Evolutionary conservation across 2,329 filamentous ascomycete species (phyloP).

Genomic region (Botryotinia narcissicola): DNA sequence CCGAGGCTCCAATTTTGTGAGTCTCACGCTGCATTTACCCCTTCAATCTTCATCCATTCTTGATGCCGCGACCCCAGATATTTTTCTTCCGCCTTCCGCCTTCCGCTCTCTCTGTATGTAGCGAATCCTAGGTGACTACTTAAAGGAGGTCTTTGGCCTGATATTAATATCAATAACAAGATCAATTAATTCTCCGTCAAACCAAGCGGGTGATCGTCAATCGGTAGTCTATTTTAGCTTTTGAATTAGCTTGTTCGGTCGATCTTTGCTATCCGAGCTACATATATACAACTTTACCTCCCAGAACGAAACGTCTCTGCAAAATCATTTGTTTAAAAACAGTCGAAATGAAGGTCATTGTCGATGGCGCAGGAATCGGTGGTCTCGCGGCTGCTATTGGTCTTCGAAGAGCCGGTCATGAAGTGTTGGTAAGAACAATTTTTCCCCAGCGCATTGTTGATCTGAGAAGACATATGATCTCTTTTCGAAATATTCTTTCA

Average conservation of each 20-base stretch:
- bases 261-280: neutral
- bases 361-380: slow-evolving; percentile 47
- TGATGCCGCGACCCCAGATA: neutral
- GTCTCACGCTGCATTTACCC: neutral
- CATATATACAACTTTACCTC: too few species aligned
- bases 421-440: slow-evolving; percentile 25
- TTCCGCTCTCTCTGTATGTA: neutral
- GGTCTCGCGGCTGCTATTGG: slow-evolving; percentile 53
- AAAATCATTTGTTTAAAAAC: neutral
- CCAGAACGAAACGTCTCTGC: too few species aligned
- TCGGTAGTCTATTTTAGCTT: neutral
- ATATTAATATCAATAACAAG: neutral
- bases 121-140: neutral
- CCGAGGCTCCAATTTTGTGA: neutral
- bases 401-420: slow-evolving; percentile 30
- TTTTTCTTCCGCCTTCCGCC: neutral
- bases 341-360: slow-evolving; percentile 24
- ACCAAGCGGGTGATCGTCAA: neutral
- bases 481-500: too few species aligned
- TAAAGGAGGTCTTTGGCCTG: neutral
- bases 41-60: neutral
- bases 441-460: neutral
- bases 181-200: neutral
- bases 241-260: neutral
- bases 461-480: neutral